Evolutionary conservation across 2,329 filamentous ascomycete species (phyloP).

Genomic region (Arthroderma uncinatum): DNA sequence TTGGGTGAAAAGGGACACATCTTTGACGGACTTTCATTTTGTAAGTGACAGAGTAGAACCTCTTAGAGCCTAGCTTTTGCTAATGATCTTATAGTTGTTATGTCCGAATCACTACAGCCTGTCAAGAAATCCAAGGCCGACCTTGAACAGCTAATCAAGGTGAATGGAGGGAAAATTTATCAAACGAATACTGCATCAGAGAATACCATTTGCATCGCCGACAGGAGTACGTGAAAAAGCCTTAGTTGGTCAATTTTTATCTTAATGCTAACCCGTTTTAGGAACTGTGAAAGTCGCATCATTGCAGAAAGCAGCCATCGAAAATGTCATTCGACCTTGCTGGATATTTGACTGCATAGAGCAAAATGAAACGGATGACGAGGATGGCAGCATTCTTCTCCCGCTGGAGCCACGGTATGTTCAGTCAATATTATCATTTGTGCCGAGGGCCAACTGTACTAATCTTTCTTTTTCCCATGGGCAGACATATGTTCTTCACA

Average conservation of each 20-base stretch:
- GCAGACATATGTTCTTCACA: constrained; percentile 62
- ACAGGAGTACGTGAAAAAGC: constrained; percentile 47
- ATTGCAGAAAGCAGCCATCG: constrained; percentile 58
- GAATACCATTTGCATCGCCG: constrained; percentile 62
- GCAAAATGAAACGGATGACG: constrained; percentile 43
- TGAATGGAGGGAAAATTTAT: constrained; percentile 67
- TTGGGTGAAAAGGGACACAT: constrained; percentile 52
- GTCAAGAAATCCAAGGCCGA: constrained; percentile 65
- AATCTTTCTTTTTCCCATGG: not conserved
- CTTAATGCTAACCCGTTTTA: constrained; percentile 13
- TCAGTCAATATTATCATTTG: not conserved
- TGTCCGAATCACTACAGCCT: constrained; percentile 47
- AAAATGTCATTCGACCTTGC: constrained; percentile 62
- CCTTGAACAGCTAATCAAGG: constrained; percentile 69
- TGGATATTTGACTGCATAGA: constrained; percentile 79
- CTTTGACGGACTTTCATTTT: constrained; percentile 70
- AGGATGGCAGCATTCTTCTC: constrained; percentile 48
- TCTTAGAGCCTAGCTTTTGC: not conserved
- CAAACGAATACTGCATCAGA: constrained; percentile 57
- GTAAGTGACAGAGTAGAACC: constrained; percentile 24
- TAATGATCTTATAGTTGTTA: constrained; percentile 40
- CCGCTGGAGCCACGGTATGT: constrained; percentile 47
- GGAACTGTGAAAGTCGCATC: constrained; percentile 68
- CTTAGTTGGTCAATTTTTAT: not conserved
- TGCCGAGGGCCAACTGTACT: not conserved